Evolutionary conservation across 2,329 filamentous ascomycete genomes (phyloP).

Genomic region (Thelonectria discophora): DNA sequence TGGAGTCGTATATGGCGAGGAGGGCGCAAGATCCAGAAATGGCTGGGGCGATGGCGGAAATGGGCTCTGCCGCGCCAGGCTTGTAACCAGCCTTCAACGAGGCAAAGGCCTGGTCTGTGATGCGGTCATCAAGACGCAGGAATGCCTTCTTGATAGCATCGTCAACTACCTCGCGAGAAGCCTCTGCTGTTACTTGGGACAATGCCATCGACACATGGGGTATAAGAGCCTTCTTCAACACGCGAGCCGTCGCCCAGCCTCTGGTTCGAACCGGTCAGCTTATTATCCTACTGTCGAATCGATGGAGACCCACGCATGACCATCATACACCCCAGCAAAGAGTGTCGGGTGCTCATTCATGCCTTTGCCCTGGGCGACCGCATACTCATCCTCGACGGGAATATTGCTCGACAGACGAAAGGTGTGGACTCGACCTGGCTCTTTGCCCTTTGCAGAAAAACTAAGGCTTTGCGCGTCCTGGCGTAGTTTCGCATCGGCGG

Average conservation of each 20-base stretch:
- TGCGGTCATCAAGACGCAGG: constrained; percentile 63
- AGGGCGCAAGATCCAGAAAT: constrained; percentile 69
- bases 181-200: constrained; percentile 38
- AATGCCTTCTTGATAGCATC: constrained; percentile 67
- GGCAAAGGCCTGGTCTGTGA: constrained; percentile 53
- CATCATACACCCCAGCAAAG: constrained; percentile 57
- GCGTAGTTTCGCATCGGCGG: constrained; percentile 45
- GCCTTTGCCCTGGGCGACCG: constrained; percentile 44
- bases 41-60: constrained; percentile 48
- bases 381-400: constrained; percentile 50
- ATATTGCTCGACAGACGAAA: constrained; percentile 48
- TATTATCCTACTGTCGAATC: too few relatives aligned
- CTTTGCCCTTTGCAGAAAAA: constrained; percentile 40
- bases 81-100: constrained; percentile 43
- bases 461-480: constrained; percentile 43
- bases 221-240: constrained; percentile 53
- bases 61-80: constrained; percentile 41
- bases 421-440: constrained; percentile 46
- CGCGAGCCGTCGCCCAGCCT: constrained; percentile 53
- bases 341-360: constrained; percentile 41
- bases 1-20: constrained; percentile 68
- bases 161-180: constrained; percentile 58
- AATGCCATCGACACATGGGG: constrained; percentile 53
- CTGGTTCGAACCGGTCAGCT: constrained; percentile 34
- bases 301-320: constrained; percentile 54